A percentile compares a stretch with the other conserved stretches of the same genome.
These are phyloP conservation scores for Ascochyta pisi DNA, from an alignment of 2,329 filamentous ascomycete species.

Conservation along the genomic window DNA sequence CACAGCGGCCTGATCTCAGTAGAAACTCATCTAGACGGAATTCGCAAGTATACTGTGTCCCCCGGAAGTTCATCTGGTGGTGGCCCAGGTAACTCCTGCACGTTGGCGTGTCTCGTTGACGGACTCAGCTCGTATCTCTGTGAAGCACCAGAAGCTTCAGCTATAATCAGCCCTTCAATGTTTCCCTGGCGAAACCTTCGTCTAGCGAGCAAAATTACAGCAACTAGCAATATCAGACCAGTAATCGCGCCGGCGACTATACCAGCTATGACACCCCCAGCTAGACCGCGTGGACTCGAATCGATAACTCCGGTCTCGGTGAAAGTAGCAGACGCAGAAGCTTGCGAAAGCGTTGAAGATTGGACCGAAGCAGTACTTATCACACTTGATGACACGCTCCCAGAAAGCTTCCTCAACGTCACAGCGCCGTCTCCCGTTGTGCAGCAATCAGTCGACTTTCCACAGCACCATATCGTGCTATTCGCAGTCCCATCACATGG, in stretches of 20 bases:
- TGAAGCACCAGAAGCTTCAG: background rate
- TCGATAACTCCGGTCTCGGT: background rate
- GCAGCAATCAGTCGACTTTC: background rate
- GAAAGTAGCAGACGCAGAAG: background rate
- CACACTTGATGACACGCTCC: background rate
- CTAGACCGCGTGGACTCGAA: background rate
- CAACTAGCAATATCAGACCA: background rate
- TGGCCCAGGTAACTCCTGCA: background rate
- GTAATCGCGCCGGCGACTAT: background rate
- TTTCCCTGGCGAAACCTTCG: background rate
- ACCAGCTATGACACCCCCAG: background rate
- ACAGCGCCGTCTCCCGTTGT: background rate
- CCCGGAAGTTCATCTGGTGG: background rate
- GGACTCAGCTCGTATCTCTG: background rate
- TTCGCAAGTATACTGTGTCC: background rate
- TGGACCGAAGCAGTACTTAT: background rate
- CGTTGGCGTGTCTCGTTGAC: background rate
- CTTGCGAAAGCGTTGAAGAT: background rate
- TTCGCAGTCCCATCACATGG: background rate
- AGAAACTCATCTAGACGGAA: background rate
- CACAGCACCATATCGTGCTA: background rate
- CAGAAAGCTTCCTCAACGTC: background rate
- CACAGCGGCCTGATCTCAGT: no score
- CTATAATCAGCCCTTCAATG: background rate
- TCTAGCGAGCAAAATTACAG: background rate